Conservation (phyloP, 2,329 filamentous ascomycete genomes). For the Cryphonectria carpinicola region DNA sequence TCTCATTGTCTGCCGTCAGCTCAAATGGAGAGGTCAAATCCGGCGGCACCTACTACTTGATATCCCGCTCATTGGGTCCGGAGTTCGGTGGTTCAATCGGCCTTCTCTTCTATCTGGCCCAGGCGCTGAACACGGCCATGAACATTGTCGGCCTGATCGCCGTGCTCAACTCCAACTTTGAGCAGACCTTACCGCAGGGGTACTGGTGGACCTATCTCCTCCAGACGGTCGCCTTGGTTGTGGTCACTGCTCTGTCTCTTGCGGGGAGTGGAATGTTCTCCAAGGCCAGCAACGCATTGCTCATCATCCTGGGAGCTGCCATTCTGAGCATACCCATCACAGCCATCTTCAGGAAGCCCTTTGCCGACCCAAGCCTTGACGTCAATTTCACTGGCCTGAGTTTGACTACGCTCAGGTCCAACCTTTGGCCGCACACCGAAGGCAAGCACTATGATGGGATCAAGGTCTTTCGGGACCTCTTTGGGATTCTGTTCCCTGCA, state of each 20-base stretch:
- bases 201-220: slow-evolving; percentile 80
- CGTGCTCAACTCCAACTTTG: slow-evolving; percentile 78
- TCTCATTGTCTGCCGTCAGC: slow-evolving; percentile 86
- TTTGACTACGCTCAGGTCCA: slow-evolving; percentile 70
- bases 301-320: slow-evolving; percentile 71
- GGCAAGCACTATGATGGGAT: slow-evolving; percentile 65
- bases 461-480: slow-evolving; percentile 78
- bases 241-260: slow-evolving; percentile 77
- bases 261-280: slow-evolving; percentile 81
- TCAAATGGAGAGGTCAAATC: slow-evolving; percentile 89
- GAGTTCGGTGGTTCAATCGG: slow-evolving; percentile 91
- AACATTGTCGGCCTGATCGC: slow-evolving; percentile 87
- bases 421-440: slow-evolving; percentile 71
- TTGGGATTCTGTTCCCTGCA: slow-evolving; percentile 83
- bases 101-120: slow-evolving; percentile 88
- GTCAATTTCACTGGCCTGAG: slow-evolving; percentile 82
- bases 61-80: slow-evolving; percentile 81
- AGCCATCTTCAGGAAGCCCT: slow-evolving; percentile 69
- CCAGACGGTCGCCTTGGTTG: slow-evolving; percentile 69
- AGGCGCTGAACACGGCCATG: slow-evolving; percentile 83
- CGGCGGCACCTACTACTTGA: slow-evolving; percentile 86
- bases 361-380: slow-evolving; percentile 62
- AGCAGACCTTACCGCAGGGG: slow-evolving; percentile 66
- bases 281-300: slow-evolving; percentile 75
- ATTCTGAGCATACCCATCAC: slow-evolving; percentile 84